These are phyloP conservation scores for Thraustochytrium sp. DNA, from an alignment of 352 stramenopile species.

Conservation along the genomic window DNA sequence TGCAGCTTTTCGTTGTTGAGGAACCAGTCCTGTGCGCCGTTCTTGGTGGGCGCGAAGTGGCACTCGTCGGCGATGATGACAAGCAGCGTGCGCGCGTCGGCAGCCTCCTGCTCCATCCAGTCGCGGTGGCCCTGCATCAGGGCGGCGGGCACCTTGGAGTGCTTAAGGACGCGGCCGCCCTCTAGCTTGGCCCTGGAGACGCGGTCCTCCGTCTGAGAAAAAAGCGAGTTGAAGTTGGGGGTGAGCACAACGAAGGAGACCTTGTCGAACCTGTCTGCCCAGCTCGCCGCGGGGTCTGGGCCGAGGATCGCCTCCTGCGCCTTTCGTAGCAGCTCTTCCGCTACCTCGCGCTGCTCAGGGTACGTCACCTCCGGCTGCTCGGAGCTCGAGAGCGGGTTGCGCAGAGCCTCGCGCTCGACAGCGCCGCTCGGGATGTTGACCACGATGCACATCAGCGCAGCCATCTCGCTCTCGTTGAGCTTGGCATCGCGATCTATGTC, in stretches of 20 bases:
- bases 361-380: neutral
- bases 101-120: neutral
- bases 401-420: neutral
- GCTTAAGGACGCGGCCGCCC: neutral
- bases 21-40: neutral
- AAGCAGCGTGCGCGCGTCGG: neutral
- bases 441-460: neutral
- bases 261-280: neutral
- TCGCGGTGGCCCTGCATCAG: neutral
- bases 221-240: neutral
- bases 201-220: neutral
- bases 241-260: neutral
- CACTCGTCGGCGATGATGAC: constrained; percentile 6
- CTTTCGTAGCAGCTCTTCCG: neutral
- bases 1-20: neutral
- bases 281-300: neutral
- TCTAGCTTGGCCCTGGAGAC: neutral
- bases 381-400: neutral
- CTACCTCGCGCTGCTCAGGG: neutral
- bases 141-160: neutral
- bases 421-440: neutral
- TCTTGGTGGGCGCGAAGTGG: neutral
- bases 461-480: neutral
- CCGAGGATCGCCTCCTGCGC: neutral
- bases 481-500: neutral